phyloP scores from a whole-genome alignment of 768 basidiomycete genomes.

The Tulasnella sp. region DNA sequence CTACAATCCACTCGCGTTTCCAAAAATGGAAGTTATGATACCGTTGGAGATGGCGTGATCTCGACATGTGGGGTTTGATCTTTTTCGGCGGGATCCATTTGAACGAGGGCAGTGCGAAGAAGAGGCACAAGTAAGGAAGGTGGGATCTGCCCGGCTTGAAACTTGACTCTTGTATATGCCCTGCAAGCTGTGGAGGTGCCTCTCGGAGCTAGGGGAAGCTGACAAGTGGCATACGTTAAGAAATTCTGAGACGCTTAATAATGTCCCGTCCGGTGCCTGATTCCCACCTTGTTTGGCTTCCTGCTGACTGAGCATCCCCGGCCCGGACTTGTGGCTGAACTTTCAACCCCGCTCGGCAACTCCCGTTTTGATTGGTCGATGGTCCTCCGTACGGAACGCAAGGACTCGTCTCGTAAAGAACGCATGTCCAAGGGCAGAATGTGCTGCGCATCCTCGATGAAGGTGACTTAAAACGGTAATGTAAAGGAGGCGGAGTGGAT shows the following conservation, averaged over 20 bases:
- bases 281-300: neutral
- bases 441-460: neutral
- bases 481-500: neutral
- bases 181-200: neutral
- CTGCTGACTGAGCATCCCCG: conserved; percentile 3
- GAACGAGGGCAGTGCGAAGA: neutral
- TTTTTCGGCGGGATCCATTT: neutral
- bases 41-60: conserved; percentile 13
- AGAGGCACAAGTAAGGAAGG: neutral
- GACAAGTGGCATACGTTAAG: neutral
- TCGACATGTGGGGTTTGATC: neutral
- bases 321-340: neutral
- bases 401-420: neutral
- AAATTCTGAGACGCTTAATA: neutral
- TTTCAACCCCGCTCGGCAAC: neutral
- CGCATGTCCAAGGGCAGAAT: neutral
- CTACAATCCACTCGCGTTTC: neutral
- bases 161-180: neutral
- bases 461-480: neutral
- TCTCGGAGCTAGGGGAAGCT: conserved; percentile 2
- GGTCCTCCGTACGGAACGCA: neutral
- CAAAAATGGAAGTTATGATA: neutral
- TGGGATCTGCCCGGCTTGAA: neutral
- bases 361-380: neutral
- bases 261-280: conserved; percentile 3